Evolutionary conservation across 2,329 filamentous ascomycete genomes (phyloP), one percentile per base, ranked within the genome.

Genomic region (Cladorrhinum sp.): DNA sequence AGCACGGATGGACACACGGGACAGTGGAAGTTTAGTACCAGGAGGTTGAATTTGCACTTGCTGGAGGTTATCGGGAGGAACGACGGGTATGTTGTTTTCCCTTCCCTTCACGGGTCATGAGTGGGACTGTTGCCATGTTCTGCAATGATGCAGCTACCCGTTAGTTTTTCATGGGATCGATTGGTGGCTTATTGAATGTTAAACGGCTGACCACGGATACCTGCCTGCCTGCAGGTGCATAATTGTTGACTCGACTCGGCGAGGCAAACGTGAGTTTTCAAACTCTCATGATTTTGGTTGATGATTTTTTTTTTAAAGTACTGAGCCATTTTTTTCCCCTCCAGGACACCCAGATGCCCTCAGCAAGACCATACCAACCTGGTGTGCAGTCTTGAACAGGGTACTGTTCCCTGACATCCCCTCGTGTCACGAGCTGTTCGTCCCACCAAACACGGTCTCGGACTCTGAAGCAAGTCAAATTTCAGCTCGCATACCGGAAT

Each of bases 1-100:
- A 96, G 91, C 75, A 99, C 95, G 1, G 95, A 99, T 76, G 95
- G 95, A 1, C 95, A 99, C 73, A 86, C 87, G 56, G 88, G 91
- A 8, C 87, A 96, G 70, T 99, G 95, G 95, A 85, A 87, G 63
- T 96, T 98, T 71, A 96, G 91, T 75, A 83, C 88, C 22, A 79
- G 95, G 64, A 81, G 95, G 65, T 76, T 98, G 69, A 99, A 99
- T 72, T 72, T 96, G 68, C 90, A 96, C 65, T 72, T 98, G 16
- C 73, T 97, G 54, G 81, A 86, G 32, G 69, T 93, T 45, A 81
- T 93, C 58, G 85, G 83, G 62, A 70, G 77, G 59, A 71, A 85
- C 74, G 85, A 90, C 68, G 92, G 92, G 82, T 91, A 41, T 23
- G 57, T 75, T 57, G 45, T 53, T 7, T 18, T 20, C n/a, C 23